Base-by-base conservation (phyloP, 23 red algal genomes). In the Chondrus crispus region DNA sequence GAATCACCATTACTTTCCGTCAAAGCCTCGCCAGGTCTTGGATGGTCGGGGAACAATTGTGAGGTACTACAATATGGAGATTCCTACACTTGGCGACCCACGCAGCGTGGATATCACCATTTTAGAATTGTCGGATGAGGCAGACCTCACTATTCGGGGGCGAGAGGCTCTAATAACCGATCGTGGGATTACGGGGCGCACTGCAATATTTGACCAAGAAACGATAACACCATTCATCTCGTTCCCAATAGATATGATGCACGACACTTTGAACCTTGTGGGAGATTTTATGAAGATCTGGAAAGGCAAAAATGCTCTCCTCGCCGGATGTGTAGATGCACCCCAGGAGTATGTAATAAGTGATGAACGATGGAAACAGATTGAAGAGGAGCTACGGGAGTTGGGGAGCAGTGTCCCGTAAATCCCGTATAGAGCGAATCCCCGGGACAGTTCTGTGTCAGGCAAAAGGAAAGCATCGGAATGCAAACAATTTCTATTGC, bases 161-260 rank as follows among this genome's bases (percentile, higher is more conserved):
- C 50, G 50, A 54, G 12, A 20, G 12, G 50, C 12, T 54, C 12
- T 54, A 54, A 54, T 20, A 54, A 54, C 13, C 13, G 20, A 20
- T 14, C 12, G 13, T 54, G 50, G 50, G 12, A 54, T 54, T 14
- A 54, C 12, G 20, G 20, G 12, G 50, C 50, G 50, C 20, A 54
- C 50, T 54, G 50, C 50, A 54, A 12, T 82, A 12, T 82, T 82
- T 62, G 4, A 5, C 8, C 49, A 58, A 6, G 9, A 3, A 3
- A 60, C 20, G 20, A 82, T 82, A 4, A 40, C 62, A 8, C 48
- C 78, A 2, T 58, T 54, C 50, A 32, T 35, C 42, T 82, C 78
- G 3, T 60, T 62, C 62, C 78, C 50, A 4, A 55, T 82, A 36
- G 47, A 82, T 10, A 82, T 82, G n/a, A 82, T 82, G 78, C 78